Conservation (phyloP, 1,139 yeast genomes). For the Zygoascus hellenicus region DNA sequence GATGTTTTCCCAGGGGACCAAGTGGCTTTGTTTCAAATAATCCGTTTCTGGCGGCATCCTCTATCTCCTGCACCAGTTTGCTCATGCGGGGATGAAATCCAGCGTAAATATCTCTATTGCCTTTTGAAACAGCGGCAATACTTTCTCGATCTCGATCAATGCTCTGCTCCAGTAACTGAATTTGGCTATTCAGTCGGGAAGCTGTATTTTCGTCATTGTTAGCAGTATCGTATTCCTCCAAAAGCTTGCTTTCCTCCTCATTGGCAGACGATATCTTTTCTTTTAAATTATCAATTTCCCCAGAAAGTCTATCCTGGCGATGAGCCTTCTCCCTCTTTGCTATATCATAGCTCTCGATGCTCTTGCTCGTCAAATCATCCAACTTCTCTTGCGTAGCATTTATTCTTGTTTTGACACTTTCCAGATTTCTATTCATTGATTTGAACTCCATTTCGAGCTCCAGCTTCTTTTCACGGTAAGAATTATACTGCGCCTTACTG, state of each 20-base stretch:
- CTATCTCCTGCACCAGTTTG: slow-evolving; percentile 1
- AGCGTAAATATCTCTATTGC: background rate
- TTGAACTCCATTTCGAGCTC: background rate
- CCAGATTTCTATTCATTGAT: slow-evolving; percentile 1
- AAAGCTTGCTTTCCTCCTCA: background rate
- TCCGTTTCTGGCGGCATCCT: slow-evolving; percentile 15
- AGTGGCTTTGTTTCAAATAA: slow-evolving; percentile 49
- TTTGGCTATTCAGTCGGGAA: background rate
- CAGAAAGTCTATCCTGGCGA: background rate
- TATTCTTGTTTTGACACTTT: background rate
- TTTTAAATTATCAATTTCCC: background rate
- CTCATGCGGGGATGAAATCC: slow-evolving; percentile 6
- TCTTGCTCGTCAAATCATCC: slow-evolving; percentile 1
- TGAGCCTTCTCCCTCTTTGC: slow-evolving; percentile 5
- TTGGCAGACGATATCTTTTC: background rate
- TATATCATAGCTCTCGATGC: slow-evolving; percentile 5
- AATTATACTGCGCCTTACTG: too few relatives aligned
- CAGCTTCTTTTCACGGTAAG: background rate
- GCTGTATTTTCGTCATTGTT: slow-evolving; percentile 1
- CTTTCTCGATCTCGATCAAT: background rate
- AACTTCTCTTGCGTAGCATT: background rate
- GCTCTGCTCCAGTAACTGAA: background rate
- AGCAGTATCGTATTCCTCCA: slow-evolving; percentile 1
- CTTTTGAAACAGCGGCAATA: slow-evolving; percentile 1
- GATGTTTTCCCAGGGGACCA: slow-evolving; percentile 77